Evolutionary conservation across 805 yeast species (phyloP).

Genomic region (Candida maesae): DNA sequence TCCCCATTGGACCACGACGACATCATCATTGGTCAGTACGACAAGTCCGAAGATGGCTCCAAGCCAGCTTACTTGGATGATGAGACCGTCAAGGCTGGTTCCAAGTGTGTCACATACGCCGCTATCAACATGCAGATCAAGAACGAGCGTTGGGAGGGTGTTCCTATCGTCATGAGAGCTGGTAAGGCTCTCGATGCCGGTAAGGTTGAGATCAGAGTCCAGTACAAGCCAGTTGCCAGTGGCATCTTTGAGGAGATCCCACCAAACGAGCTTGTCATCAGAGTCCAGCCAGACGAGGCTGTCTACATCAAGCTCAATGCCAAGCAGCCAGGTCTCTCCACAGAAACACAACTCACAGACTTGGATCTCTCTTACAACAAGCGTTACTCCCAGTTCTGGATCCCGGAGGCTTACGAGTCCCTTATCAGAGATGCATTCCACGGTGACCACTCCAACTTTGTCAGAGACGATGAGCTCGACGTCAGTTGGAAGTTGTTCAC

Average conservation of each 20-base stretch:
- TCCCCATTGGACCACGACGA: conserved; percentile 62
- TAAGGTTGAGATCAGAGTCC: conserved; percentile 92
- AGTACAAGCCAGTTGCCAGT: conserved; percentile 79
- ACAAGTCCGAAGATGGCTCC: conserved; percentile 74
- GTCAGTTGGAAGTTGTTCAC: conserved; percentile 92
- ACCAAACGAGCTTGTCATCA: conserved; percentile 88
- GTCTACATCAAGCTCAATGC: conserved; percentile 90
- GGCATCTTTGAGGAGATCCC: conserved; percentile 80
- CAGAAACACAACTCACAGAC: conserved; percentile 79
- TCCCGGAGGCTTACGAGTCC: conserved; percentile 97
- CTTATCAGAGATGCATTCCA: conserved; percentile 84
- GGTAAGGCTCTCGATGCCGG: conserved; percentile 96
- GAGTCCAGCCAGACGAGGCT: conserved; percentile 94
- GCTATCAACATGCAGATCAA: conserved; percentile 74
- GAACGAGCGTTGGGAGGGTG: conserved; percentile 98
- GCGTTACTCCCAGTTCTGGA: conserved; percentile 84
- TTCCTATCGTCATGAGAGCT: conserved; percentile 91
- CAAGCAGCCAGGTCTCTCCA: conserved; percentile 88
- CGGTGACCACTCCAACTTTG: conserved; percentile 96
- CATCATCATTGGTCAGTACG: conserved; percentile 84
- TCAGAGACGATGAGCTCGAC: conserved; percentile 95
- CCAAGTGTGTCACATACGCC: conserved; percentile 90
- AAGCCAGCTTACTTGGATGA: conserved; percentile 93
- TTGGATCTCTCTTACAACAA: conserved; percentile 81
- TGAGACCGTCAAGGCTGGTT: conserved; percentile 74